phyloP scores from a whole-genome alignment of 345 rosid genomes.

The Leavenworthia alabamica region DNA sequence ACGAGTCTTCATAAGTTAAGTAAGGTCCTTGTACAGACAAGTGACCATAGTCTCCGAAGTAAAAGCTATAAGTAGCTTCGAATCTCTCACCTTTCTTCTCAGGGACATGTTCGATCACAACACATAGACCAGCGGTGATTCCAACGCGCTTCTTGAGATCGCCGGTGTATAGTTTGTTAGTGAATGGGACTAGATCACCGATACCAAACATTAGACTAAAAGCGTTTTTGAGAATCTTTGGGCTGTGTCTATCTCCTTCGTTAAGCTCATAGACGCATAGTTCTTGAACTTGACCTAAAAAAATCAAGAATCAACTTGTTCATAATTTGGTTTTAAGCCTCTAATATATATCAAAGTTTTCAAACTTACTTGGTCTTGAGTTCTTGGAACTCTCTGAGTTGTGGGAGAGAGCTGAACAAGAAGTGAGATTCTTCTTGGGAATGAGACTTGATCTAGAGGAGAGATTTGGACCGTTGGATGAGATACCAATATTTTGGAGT shows the following conservation, averaged over 20 bases:
- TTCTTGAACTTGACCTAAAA: conserved; percentile 56
- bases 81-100: conserved; percentile 75
- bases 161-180: conserved; percentile 73
- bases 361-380: conserved; percentile 25
- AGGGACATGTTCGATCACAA: conserved; percentile 62
- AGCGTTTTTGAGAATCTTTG: conserved; percentile 63
- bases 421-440: conserved; percentile 1
- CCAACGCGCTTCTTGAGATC: conserved; percentile 73
- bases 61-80: conserved; percentile 74
- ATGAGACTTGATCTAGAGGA: conserved; percentile 11
- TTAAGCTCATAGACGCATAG: conserved; percentile 72
- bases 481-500: conserved; percentile 10
- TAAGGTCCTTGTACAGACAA: conserved; percentile 60
- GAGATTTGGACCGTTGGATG: conserved; percentile 19
- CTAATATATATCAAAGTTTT: no score
- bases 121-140: conserved; percentile 71
- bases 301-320: background rate
- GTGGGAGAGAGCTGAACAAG: conserved; percentile 6
- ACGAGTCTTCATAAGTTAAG: conserved; percentile 60
- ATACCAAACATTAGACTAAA: conserved; percentile 40
- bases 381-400: background rate
- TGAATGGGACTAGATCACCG: conserved; percentile 86
- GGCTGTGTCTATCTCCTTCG: conserved; percentile 78
- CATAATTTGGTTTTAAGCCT: no score
- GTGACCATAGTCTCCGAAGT: conserved; percentile 71